Base-by-base conservation (phyloP, 2,329 filamentous ascomycete species). In the Ophiostoma populinum region DNA sequence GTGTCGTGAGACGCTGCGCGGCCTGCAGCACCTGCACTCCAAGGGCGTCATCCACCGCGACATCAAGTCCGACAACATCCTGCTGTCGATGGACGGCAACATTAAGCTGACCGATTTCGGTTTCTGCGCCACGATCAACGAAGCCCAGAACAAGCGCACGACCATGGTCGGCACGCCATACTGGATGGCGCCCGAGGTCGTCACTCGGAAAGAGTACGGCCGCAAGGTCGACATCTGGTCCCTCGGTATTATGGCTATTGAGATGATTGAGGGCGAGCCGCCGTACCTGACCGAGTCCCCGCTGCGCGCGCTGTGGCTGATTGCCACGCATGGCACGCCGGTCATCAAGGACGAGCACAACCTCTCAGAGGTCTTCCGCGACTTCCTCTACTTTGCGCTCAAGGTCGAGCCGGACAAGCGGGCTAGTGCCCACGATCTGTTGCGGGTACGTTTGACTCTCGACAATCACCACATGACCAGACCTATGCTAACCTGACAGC, bases 111-210 rank as follows among this genome's bases (percentile, higher is more conserved):
- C 87, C 49, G 90, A 98, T 63, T 95, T 98, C 51, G 90, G 90
- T 10, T 98, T 98, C 62, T 95, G 90, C 55, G 90, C 90, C 17
- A 92, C 93, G 51, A 94, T 95, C 58, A 95, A 94, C 51, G 87
- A 95, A 50, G 79, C 80, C 19, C 86, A 94, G 48, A 92, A 86
- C 59, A 95, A 95, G 66, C 80, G 90, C 40, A 95, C 86, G 5
- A 98, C 90, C 11, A 98, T 95, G 90, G 90, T 98, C 29, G 90
- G 90, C 36, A 95, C 90, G 7, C 90, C 90, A 2, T 98, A 98
- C 57, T 98, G 90, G 90, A 98, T 98, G 90, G 90, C 90, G 2
- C 90, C 90, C 4, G 90, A 98, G 57, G 87, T 98, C 16, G 90
- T 98, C 19, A 95, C 85, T 6, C 69, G 86, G 27, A 95, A 95